Evolutionary conservation across 2,329 filamentous ascomycete genomes (phyloP).

Genomic region (Daldinia sp.): DNA sequence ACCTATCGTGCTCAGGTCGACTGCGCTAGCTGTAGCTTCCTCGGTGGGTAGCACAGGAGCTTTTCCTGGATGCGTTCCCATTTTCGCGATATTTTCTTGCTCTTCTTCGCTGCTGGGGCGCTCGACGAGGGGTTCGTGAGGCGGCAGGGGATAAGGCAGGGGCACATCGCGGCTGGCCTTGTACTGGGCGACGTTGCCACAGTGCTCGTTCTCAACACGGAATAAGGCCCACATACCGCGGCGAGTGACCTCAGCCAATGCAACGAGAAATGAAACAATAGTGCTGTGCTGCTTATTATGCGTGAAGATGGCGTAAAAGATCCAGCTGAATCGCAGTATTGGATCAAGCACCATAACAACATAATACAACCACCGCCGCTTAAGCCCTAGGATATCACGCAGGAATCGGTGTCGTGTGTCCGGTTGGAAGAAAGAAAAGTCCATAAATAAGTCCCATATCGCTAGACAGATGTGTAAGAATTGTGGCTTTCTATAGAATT

Average conservation of each 20-base stretch:
- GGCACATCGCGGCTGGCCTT: constrained; percentile 90
- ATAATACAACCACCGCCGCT: constrained; percentile 86
- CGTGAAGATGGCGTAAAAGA: constrained; percentile 89
- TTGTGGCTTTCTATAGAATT: background rate
- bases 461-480: constrained; percentile 57
- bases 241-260: constrained; percentile 82
- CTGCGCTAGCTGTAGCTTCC: constrained; percentile 40
- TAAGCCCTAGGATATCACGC: constrained; percentile 83
- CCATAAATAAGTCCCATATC: constrained; percentile 96
- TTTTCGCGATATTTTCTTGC: constrained; percentile 4
- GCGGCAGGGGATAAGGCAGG: constrained; percentile 76
- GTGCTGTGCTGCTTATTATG: constrained; percentile 85
- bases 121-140: constrained; percentile 59
- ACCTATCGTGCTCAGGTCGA: constrained; percentile 40
- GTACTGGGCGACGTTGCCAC: constrained; percentile 89
- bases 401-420: constrained; percentile 75
- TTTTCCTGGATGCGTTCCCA: background rate
- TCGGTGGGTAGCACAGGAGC: constrained; percentile 6
- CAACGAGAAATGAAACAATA: constrained; percentile 81
- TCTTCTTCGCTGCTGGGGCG: constrained; percentile 54
- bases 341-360: constrained; percentile 84
- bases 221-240: constrained; percentile 92
- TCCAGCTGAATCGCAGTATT: constrained; percentile 91
- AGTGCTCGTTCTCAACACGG: constrained; percentile 98
- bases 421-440: constrained; percentile 90